A percentile compares a stretch with the other conserved stretches of the same genome.
phyloP scores from a whole-genome alignment of 192 early-diverging fungal genomes.

The Radiomyces spectabilis region DNA sequence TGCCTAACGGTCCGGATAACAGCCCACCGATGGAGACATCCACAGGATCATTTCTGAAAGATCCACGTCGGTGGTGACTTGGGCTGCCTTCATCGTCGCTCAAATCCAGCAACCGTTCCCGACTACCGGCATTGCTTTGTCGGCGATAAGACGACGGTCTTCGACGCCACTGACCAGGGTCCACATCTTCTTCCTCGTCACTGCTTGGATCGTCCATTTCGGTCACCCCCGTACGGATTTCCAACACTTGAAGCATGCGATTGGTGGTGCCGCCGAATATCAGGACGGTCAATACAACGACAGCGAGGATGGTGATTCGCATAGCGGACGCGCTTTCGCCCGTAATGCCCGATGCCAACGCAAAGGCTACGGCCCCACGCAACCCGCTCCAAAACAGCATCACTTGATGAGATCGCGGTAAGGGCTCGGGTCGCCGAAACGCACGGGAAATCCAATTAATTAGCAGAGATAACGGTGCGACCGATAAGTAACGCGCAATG shows the following conservation, averaged over 20 bases:
- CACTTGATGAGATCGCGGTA: slow-evolving; percentile 64
- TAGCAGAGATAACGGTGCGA: slow-evolving; percentile 73
- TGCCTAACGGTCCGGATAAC: slow-evolving; percentile 27
- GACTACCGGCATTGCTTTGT: not conserved
- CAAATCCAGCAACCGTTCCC: not conserved
- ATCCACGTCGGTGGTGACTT: not conserved
- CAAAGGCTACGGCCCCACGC: slow-evolving; percentile 95
- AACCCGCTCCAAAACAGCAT: slow-evolving; percentile 97
- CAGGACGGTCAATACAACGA: slow-evolving; percentile 86
- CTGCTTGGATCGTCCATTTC: slow-evolving; percentile 38
- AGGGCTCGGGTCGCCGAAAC: slow-evolving; percentile 39
- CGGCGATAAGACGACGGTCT: too few species aligned
- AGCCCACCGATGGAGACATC: slow-evolving; percentile 28
- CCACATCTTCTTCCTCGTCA: slow-evolving; percentile 27
- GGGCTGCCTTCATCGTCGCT: not conserved
- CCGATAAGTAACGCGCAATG: slow-evolving; percentile 78
- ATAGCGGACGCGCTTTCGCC: slow-evolving; percentile 63
- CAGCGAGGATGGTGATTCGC: slow-evolving; percentile 84
- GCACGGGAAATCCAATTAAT: slow-evolving; percentile 68
- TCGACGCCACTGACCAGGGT: not conserved
- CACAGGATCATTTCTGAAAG: not conserved
- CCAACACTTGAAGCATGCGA: slow-evolving; percentile 66
- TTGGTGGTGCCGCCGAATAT: slow-evolving; percentile 90
- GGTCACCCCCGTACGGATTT: slow-evolving; percentile 68
- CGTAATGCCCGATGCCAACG: slow-evolving; percentile 76